Evolutionary conservation across 371 early-diverging fungal genomes (phyloP), one percentile per base, ranked within the genome.

Genomic region (Mortierella sp.): DNA sequence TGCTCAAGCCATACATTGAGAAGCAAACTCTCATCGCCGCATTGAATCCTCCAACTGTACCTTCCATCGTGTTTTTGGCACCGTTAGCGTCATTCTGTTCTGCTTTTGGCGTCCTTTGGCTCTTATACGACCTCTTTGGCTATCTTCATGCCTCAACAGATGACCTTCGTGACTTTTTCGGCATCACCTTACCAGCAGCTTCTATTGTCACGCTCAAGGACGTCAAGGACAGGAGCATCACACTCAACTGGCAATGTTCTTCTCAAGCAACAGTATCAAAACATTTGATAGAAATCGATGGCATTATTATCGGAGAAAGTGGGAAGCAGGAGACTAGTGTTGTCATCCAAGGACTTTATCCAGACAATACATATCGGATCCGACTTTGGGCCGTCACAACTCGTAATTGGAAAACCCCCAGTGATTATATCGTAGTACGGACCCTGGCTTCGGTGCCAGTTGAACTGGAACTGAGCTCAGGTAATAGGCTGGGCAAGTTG

Each of bases 301-400:
- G 88, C 7, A 45, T 74, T 15, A 61, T 86, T 15, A 79, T 85
- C 61, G 88, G 86, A 3, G 87, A 86, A 66, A 76, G 83, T 42
- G 76, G 70, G 2, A 71, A 75, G 45, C 82, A 80, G 49, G 88
- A 88, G 53, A 85, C 83, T 10, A 81, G 84, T 53, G 84, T 83
- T 23, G 84, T 83, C 8, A 78, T 88, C 54, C 83, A 78, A 51
- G 85, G 84, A 8, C 70, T 86, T n/a, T 68, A 70, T 43, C 84
- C 83, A 19, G 83, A 74, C 49, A 76, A 73, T n/a, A 72, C 66
- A 42, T 85, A 87, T 60, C 60, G 82, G 54, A 75, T 87, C 29
- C 78, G 88, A 15, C 84, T 88, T 10, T 88, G 87, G 88, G 88
- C 87, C 8, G 71, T 84, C 54, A 85, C 83, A 1, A 76, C 82